These are phyloP conservation scores for Hortaea sp. DNA, from an alignment of 2,329 filamentous ascomycete species.

Conservation along the genomic window DNA sequence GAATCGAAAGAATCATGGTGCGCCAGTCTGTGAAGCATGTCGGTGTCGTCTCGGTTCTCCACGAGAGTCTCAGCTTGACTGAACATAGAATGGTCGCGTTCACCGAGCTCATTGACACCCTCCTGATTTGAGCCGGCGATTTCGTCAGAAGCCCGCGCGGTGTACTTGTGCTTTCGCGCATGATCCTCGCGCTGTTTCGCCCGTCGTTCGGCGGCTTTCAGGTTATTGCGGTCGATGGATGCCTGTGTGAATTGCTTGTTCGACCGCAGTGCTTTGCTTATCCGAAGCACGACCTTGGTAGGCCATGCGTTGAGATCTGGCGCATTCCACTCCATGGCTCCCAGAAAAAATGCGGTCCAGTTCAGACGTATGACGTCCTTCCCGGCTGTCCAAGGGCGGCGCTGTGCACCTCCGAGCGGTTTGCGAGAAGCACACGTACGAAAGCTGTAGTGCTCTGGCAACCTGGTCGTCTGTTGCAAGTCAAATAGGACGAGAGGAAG, in stretches of 20 bases:
- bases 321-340: conserved; percentile 18
- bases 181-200: conserved; percentile 6
- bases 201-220: conserved; percentile 11
- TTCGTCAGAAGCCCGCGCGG: conserved; percentile 2
- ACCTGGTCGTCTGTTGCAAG: no score
- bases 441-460: no score
- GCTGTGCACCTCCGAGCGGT: background rate
- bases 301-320: conserved; percentile 20
- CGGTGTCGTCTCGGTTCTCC: conserved; percentile 23
- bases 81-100: conserved; percentile 23
- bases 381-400: background rate
- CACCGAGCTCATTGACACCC: conserved; percentile 23
- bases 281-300: conserved; percentile 15
- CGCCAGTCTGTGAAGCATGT: conserved; percentile 29
- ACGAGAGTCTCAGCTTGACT: conserved; percentile 14
- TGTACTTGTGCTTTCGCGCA: conserved; percentile 11
- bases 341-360: background rate
- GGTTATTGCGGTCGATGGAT: conserved; percentile 16
- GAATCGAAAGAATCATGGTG: conserved; percentile 28
- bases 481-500: no score
- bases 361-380: background rate
- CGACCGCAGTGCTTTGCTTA: conserved; percentile 19
- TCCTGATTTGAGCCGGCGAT: conserved; percentile 1
- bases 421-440: background rate
- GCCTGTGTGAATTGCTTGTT: conserved; percentile 20